Base-by-base conservation (phyloP, 2,329 filamentous ascomycete species). In the Pseudogymnoascus sp. region DNA sequence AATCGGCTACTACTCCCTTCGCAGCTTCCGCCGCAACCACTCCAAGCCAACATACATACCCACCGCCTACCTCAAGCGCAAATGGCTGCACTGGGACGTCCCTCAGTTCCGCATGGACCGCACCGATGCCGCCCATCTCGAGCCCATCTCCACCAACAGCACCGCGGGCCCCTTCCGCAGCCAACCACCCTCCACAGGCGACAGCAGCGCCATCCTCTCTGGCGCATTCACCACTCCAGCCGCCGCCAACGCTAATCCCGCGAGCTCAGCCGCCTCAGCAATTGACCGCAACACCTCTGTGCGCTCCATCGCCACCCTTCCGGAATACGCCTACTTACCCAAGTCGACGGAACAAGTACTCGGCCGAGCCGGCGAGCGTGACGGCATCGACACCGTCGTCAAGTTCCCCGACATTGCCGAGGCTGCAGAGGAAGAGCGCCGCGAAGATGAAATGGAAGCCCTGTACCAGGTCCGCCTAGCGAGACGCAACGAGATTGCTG, bases 391-490 rank as follows among this genome's bases (percentile, higher is more conserved):
- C 69, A 84, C 90, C 3, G 92, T 99, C 0, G 76, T 97, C 10
- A 92, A 97, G 72, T 84, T 89, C 66, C 92, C 92, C 0, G 87
- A 90, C 70, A 90, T 88, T 0, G 81, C 79, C 7, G 90, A 96
- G 59, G 88, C 92, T 60, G 69, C 68, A 44, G 85, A 95, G 66
- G 91, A 96, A 72, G 75, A 77, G 1, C 77, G 91, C 60, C 83
- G 94, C 10, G 92, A 97, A 65, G 84, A 90, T 29, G 90, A 97
- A 73, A 97, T 97, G 94, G 89, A 94, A 64, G 84, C 89, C 0
- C 75, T 97, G 40, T 97, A 96, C 73, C 91, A 96, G 73, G 93
- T 97, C 63, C 87, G 94, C 10, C 72, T 89, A 10, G 85, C 90
- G 15, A 84, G 94, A 60, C 84, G 92, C 59, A 80, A 84, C 61